Conservation (phyloP, 2,329 filamentous ascomycete genomes). For the Fusarium redolens region DNA sequence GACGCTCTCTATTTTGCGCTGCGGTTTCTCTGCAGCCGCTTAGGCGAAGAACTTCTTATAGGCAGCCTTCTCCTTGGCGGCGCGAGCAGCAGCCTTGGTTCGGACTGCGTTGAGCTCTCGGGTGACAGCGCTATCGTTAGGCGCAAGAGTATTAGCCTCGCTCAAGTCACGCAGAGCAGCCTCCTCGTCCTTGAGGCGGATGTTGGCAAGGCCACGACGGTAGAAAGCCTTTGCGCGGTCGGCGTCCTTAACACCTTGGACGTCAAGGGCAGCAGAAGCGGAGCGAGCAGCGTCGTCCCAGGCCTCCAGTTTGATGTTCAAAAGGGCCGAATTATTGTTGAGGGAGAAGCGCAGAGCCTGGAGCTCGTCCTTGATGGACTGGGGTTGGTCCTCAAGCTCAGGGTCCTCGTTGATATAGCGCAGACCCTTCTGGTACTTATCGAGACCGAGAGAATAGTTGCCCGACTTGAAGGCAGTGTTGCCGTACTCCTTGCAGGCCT, state of each 20-base stretch:
- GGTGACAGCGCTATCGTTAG: constrained; percentile 78
- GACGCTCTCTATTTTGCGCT: constrained; percentile 9
- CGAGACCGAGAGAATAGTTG: constrained; percentile 76
- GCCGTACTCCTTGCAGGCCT: constrained; percentile 89
- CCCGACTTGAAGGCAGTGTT: constrained; percentile 91
- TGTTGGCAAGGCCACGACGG: constrained; percentile 80
- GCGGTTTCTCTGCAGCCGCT: not conserved
- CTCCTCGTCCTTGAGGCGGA: constrained; percentile 86
- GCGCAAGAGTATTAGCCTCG: constrained; percentile 79
- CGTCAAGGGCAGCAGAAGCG: constrained; percentile 79
- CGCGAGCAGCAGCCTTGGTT: constrained; percentile 76
- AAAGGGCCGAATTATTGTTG: constrained; percentile 87
- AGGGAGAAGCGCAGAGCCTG: constrained; percentile 83
- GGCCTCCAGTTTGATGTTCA: constrained; percentile 82
- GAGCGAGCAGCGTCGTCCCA: constrained; percentile 77
- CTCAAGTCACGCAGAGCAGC: constrained; percentile 79
- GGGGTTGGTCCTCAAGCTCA: constrained; percentile 76
- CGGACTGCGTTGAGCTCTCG: constrained; percentile 84
- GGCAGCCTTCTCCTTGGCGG: constrained; percentile 89
- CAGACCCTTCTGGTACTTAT: constrained; percentile 94
- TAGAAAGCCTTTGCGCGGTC: constrained; percentile 93
- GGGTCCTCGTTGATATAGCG: constrained; percentile 90
- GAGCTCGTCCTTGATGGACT: constrained; percentile 74
- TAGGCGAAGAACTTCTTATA: constrained; percentile 90
- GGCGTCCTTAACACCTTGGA: constrained; percentile 72